Base-by-base conservation (phyloP, 371 early-diverging fungal genomes). In the Mortierella sp. region DNA sequence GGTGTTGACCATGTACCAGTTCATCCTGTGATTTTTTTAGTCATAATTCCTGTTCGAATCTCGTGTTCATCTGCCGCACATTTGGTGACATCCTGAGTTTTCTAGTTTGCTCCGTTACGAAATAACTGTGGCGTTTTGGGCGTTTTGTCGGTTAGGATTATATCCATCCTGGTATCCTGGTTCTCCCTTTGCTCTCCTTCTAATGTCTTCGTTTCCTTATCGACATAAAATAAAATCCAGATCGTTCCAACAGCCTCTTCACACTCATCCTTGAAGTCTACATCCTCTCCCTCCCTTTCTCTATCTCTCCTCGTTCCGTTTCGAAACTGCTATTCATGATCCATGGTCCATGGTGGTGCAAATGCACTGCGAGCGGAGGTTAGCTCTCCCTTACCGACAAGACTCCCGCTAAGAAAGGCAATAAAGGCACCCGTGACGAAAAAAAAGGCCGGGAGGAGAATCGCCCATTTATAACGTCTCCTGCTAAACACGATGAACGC, bases 381-480 rank as follows among this genome's bases (percentile, higher is more conserved):
- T 21, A 29, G 5, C 38, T 48, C 29, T 46, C 18, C 83, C 87
- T 84, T 90, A 91, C 93, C 94, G 43, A 93, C 89, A 55, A 93
- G 89, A 78, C 91, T 90, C 4, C 94, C 93, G 48, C 90, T 91
- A 3, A 92, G 78, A 85, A 92, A 88, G 4, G 92, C 93, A n/a
- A 91, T 89, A 29, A 91, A 77, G 1, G 90, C 88, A 18, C 93
- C 94, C 3, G 88, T 89, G 55, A 91, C 46, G 11, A 90, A 88
- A 79, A 94, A 93, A 1, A 92, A 51, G 43, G 92, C 70, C 0
- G 92, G 93, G 49, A 92, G 74, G 43, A 89, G 77, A 21, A 91
- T 80, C 18, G 91, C 84, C 92, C 90, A 91, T 35, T 89, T 91
- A 43, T 92, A 84, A 8, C 90, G 91, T 21, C 90, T 88, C 73